Evolutionary conservation across 768 basidiomycete species (phyloP).

Genomic region (Tremella yokohamensis): DNA sequence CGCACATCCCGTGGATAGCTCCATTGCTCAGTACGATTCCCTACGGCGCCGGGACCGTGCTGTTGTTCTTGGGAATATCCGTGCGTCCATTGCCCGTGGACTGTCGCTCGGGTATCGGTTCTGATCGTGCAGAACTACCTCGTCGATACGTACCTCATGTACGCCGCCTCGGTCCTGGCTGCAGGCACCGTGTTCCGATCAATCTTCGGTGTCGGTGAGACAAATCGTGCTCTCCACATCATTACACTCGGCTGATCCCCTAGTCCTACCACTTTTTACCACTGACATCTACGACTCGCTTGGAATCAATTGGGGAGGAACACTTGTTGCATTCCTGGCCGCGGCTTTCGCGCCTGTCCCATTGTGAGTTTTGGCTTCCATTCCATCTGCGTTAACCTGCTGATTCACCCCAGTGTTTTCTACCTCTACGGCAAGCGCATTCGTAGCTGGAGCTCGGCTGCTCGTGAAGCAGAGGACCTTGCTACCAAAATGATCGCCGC

Average conservation of each 20-base stretch:
- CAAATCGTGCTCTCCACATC: neutral
- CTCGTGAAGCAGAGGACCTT: no score
- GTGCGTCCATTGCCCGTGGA: neutral
- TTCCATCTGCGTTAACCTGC: no score
- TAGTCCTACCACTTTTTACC: slow-evolving; percentile 44
- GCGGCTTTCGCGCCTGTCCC: no score
- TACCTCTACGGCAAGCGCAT: no score
- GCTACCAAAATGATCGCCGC: no score
- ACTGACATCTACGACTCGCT: slow-evolving; percentile 48
- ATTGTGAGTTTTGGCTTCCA: no score
- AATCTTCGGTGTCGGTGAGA: slow-evolving; percentile 57
- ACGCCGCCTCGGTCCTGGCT: slow-evolving; percentile 65
- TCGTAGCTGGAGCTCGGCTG: no score
- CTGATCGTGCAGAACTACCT: slow-evolving; percentile 54
- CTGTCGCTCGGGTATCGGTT: neutral
- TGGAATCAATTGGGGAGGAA: slow-evolving; percentile 43
- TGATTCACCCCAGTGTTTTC: no score
- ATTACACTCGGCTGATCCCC: neutral
- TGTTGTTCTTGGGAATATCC: slow-evolving; percentile 58
- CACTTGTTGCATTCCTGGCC: slow-evolving; percentile 35
- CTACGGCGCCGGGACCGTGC: slow-evolving; percentile 56
- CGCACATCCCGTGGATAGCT: no score
- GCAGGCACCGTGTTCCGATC: slow-evolving; percentile 67
- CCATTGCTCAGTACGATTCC: slow-evolving; percentile 13
- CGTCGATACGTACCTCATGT: slow-evolving; percentile 65